A percentile compares a stretch with the other conserved stretches of the same genome.
phyloP scores from a whole-genome alignment of 2,329 filamentous ascomycete genomes.

The Colletotrichum horii region DNA sequence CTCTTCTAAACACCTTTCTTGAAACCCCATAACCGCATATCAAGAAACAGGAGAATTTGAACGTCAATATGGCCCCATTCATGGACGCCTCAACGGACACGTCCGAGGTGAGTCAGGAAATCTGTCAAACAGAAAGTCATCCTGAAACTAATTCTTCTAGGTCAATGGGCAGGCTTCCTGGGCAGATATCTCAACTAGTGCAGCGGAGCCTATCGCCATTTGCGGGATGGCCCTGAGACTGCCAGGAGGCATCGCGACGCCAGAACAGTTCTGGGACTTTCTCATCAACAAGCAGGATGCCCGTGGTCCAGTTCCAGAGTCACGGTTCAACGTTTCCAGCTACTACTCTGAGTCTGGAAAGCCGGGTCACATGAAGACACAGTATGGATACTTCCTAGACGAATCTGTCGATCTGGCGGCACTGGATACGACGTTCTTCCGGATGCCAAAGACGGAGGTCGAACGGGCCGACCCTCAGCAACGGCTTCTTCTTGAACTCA shows the following conservation, averaged over 20 bases:
- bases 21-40: neutral
- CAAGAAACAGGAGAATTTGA: neutral
- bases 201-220: slow-evolving; percentile 27
- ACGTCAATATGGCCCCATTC: neutral
- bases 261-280: slow-evolving; percentile 29
- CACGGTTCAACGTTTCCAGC: slow-evolving; percentile 21
- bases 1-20: neutral
- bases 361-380: slow-evolving; percentile 23
- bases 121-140: fast-evolving
- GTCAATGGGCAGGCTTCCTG: neutral
- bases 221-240: slow-evolving; percentile 31
- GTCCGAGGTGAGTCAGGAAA: neutral
- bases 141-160: neutral
- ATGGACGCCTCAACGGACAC: neutral
- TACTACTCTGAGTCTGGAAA: slow-evolving; percentile 20
- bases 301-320: slow-evolving; percentile 23
- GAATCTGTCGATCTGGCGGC: slow-evolving; percentile 27
- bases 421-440: slow-evolving; percentile 35
- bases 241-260: slow-evolving; percentile 25
- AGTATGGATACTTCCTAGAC: slow-evolving; percentile 35
- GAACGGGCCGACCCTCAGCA: slow-evolving; percentile 18
- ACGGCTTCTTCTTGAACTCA: neutral
- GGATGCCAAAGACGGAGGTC: slow-evolving; percentile 29
- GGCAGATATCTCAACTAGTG: neutral
- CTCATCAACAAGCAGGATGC: slow-evolving; percentile 28